Conservation (phyloP, 179 eudicot genomes). For the Spinacia oleracea region DNA sequence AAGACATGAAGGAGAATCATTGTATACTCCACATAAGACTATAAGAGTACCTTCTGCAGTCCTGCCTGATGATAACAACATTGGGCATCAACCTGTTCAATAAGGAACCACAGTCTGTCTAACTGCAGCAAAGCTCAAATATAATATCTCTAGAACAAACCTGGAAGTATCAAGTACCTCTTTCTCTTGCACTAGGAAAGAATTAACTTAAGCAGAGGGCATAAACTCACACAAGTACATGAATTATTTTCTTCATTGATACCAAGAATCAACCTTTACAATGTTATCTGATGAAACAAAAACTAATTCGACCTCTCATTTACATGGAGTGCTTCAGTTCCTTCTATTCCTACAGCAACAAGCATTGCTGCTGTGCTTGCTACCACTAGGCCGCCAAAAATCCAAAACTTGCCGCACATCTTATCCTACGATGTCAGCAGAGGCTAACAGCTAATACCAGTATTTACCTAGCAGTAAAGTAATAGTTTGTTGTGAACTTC, state of each 20-base stretch:
- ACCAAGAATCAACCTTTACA: conserved; percentile 8
- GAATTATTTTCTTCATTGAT: conserved; percentile 6
- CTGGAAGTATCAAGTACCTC: no score
- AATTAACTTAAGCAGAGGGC: neutral
- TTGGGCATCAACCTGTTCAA: no score
- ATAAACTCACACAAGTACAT: neutral
- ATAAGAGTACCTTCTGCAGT: no score
- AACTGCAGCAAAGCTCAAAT: no score
- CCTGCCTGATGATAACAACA: no score
- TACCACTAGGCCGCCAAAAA: neutral
- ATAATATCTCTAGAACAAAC: no score
- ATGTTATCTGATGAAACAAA: neutral
- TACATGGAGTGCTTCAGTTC: conserved; percentile 12
- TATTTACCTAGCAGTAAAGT: neutral
- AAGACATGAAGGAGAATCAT: no score
- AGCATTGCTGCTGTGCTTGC: conserved; percentile 12
- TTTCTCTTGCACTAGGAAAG: no score
- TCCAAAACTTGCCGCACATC: conserved; percentile 5
- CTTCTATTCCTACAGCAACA: conserved; percentile 19
- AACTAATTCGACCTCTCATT: neutral
- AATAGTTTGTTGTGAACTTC: neutral
- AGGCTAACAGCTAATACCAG: conserved; percentile 13
- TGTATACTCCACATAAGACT: no score
- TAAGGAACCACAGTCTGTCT: no score
- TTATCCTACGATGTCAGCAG: conserved; percentile 16